These are phyloP conservation scores for Pseudogymnoascus sp. DNA, from an alignment of 2,329 filamentous ascomycete genomes.

Conservation along the genomic window DNA sequence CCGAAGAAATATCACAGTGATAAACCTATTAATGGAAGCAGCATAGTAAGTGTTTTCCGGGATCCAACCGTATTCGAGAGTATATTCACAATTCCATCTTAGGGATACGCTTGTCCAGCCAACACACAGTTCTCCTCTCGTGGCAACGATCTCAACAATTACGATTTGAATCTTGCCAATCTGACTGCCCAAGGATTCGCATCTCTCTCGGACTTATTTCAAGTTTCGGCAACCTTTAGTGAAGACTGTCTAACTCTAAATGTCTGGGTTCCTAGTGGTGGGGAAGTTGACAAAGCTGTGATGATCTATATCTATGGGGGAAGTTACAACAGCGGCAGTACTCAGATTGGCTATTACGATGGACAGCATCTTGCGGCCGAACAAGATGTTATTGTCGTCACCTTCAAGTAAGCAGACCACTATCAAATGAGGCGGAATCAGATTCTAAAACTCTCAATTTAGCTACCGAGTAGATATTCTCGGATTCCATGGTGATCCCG, in stretches of 20 bases:
- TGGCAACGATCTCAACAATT: conserved; percentile 9
- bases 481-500: conserved; percentile 25
- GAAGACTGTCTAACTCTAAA: conserved; percentile 33
- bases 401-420: conserved; percentile 23
- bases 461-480: conserved; percentile 28
- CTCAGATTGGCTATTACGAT: conserved; percentile 32
- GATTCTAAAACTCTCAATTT: neutral
- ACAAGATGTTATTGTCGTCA: conserved; percentile 10
- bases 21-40: conserved; percentile 17
- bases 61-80: conserved; percentile 18
- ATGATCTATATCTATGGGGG: conserved; percentile 39
- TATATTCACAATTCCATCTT: neutral
- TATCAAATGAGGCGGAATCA: neutral
- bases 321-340: conserved; percentile 32
- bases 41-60: conserved; percentile 18
- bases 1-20: conserved; percentile 21
- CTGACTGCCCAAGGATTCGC: conserved; percentile 17
- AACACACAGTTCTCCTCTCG: neutral
- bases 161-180: conserved; percentile 14
- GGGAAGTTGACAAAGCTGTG: conserved; percentile 32
- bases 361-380: conserved; percentile 36
- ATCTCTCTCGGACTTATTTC: conserved; percentile 10
- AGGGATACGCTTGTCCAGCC: conserved; percentile 8
- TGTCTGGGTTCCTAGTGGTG: conserved; percentile 26
- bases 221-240: neutral